Percentiles rank a stretch among this genome's conserved stretches.
phyloP scores from a whole-genome alignment of 108 stramenopile genomes.

The Discostella pseudostelligera region DNA sequence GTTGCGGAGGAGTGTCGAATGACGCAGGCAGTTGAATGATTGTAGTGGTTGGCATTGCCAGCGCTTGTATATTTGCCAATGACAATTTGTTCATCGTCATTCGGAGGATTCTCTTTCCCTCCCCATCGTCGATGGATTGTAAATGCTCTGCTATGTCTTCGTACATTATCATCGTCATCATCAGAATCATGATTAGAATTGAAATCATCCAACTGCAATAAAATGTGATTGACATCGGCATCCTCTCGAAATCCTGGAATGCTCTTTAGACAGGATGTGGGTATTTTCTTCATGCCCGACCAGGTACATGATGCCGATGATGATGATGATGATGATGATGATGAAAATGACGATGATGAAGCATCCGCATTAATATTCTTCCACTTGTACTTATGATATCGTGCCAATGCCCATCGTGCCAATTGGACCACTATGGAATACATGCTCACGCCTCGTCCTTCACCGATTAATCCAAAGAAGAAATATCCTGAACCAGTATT shows the following conservation, averaged over 20 bases:
- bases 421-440: slow-evolving; percentile 33
- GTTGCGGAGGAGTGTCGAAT: background rate
- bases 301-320: slow-evolving; percentile 4
- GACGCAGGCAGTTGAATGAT: background rate
- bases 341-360: background rate
- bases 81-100: slow-evolving; percentile 19
- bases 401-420: slow-evolving; percentile 7
- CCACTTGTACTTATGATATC: background rate
- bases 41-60: too few relatives aligned
- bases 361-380: background rate
- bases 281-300: slow-evolving; percentile 26
- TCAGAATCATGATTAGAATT: background rate
- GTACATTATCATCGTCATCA: background rate
- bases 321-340: background rate
- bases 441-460: slow-evolving; percentile 22
- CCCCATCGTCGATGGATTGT: slow-evolving; percentile 15
- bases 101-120: background rate
- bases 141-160: slow-evolving; percentile 28
- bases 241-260: slow-evolving; percentile 51
- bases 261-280: slow-evolving; percentile 36
- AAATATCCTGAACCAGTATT: background rate
- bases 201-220: slow-evolving; percentile 19
- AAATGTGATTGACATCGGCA: slow-evolving; percentile 60
- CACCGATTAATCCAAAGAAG: slow-evolving; percentile 3
- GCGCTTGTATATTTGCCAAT: slow-evolving; percentile 3